Base-by-base conservation (phyloP, 2,329 filamentous ascomycete genomes). In the Cladosporium cucumerinum region DNA sequence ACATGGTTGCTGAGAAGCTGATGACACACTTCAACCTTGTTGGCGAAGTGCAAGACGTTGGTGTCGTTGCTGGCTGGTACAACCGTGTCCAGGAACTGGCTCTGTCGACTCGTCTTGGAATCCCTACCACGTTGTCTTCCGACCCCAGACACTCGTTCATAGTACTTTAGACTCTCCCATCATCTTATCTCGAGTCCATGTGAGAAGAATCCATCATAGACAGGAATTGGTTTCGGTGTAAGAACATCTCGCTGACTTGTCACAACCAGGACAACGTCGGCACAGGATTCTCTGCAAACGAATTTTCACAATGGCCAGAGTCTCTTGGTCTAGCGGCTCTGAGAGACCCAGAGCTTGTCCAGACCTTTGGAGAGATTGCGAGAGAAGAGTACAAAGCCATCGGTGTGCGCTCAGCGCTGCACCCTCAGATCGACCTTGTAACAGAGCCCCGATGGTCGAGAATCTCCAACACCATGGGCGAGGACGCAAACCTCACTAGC, bases 401-500 rank as follows among this genome's bases (percentile, higher is more conserved):
- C 21, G 78, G 83, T 2, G 74, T 85, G 10, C 78, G 81, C 6
- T 75, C 77, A 1, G 78, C 83, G 1, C 73, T 85, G 0, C 82
- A 84, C 59, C 83, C 83, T 0, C 82, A 84, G 64, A 78, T 84
- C 10, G 82, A 85, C 66, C 72, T 85, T 0, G 72, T 81, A 0
- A 85, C 83, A 0, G 83, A 85, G 66, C 81, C 81, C 2, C 75
- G 83, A 1, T 85, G 83, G 83, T 78, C 81, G 0, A 76, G 83
- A 1, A 80, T 82, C 1, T 72, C 70, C 0, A 76, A 76, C 7
- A 83, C 81, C 0, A 82, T 82, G 73, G 82, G 82, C 2, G 83
- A 85, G 65, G 80, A 84, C 61, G 81, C 82, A 0, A 73, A 78
- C 18, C 60, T 82, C 3, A 71, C 69, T 0, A 62, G 65, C 5